Evolutionary conservation across 2,329 filamentous ascomycete species (phyloP), one percentile per base, ranked within the genome.

Genomic region (Curvularia sp.): DNA sequence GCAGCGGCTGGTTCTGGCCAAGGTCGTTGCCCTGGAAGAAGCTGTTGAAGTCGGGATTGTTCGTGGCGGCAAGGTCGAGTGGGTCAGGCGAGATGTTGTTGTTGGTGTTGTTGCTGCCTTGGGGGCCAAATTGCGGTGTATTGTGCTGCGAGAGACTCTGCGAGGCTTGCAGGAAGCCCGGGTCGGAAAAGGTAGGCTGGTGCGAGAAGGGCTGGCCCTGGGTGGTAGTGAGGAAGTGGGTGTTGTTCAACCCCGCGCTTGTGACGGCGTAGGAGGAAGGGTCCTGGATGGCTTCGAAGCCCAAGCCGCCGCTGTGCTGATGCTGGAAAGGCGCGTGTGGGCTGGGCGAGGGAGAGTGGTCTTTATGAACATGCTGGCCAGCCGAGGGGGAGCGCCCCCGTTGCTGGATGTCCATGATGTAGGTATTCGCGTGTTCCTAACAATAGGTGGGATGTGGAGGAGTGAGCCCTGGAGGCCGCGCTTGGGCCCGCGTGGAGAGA

Each of bases 301-400:
- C 55, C 55, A 88, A 79, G 63, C 79, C 84, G 71, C 89, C 81
- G 72, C 85, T 86, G 52, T 66, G 55, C 27, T 69, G 83, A 51
- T 81, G 81, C 73, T 82, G 79, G 70, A 83, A 85, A 68, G 81
- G 81, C 77, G 78, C 76, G 70, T 76, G 83, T 75, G 84, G 84
- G 73, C 86, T 86, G 69, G 87, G 85, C 69, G 87, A 89, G 77
- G 86, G 87, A 66, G 80, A 84, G 76, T 87, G 86, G 76, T 84
- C 89, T 88, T 90, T 89, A 87, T 87, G 83, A 80, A 81, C 75
- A 74, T 69, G 74, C 67, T 84, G 82, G 64, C 82, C 82, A 73
- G 81, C 81, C 71, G 87, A 88, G 66, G 83, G 85, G 68, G 87
- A 89, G 73, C 86, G 86, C 74, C 86, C 86, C 74, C 84, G 81